These are phyloP conservation scores for Aspergillus ibericus DNA, from an alignment of 2,329 filamentous ascomycete genomes.

Conservation along the genomic window DNA sequence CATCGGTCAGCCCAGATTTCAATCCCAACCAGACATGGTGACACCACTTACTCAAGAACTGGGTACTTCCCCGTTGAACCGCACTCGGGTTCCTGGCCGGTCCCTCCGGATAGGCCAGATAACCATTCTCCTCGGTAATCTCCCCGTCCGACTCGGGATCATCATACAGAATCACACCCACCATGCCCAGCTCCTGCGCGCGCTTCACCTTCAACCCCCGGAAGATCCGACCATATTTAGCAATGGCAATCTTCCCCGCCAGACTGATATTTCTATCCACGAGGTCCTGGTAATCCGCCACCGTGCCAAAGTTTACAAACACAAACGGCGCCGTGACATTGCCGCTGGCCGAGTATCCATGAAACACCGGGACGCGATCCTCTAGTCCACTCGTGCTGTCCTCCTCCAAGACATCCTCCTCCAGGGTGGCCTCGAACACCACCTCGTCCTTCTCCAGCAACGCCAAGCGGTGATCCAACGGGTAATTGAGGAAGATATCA, in stretches of 20 bases:
- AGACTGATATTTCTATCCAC: constrained; percentile 71
- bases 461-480: constrained; percentile 67
- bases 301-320: constrained; percentile 90
- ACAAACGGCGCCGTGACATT: constrained; percentile 88
- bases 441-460: constrained; percentile 63
- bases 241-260: constrained; percentile 81
- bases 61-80: constrained; percentile 83
- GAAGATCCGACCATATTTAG: constrained; percentile 83
- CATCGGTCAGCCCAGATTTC: neutral
- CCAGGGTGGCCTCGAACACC: constrained; percentile 74
- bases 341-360: constrained; percentile 88
- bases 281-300: constrained; percentile 80
- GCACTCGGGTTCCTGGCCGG: constrained; percentile 84
- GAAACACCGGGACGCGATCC: constrained; percentile 82
- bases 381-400: constrained; percentile 74
- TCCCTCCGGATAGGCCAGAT: constrained; percentile 76
- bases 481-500: constrained; percentile 77
- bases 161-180: constrained; percentile 79
- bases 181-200: constrained; percentile 84
- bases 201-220: constrained; percentile 89
- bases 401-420: constrained; percentile 80
- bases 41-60: constrained; percentile 68
- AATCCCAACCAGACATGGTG: neutral
- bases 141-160: constrained; percentile 88
- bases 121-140: constrained; percentile 77